Conservation (phyloP, 352 stramenopile genomes). For the Pythium sukuiense region DNA sequence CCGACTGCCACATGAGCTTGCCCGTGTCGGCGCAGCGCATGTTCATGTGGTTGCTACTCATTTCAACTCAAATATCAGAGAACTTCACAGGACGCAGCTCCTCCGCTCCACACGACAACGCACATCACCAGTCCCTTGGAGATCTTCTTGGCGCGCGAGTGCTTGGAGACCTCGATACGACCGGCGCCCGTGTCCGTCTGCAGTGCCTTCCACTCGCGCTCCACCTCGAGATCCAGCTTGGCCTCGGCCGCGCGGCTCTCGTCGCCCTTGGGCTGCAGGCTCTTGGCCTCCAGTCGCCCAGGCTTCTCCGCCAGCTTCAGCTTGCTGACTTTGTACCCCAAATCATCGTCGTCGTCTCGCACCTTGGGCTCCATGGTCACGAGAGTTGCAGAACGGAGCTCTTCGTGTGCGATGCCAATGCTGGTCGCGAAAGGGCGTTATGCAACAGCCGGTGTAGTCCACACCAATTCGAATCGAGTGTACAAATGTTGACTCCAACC, state of each 20-base stretch:
- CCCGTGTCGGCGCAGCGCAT: conserved; percentile 83
- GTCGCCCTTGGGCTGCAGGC: conserved; percentile 43
- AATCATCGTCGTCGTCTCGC: conserved; percentile 52
- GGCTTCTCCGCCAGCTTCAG: conserved; percentile 64
- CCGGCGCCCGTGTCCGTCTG: conserved; percentile 50
- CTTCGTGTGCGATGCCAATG: not conserved
- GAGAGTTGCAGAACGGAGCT: not conserved
- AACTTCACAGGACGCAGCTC: not conserved
- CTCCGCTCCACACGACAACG: not conserved
- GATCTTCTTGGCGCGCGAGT: conserved; percentile 63
- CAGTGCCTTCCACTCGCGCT: conserved; percentile 82
- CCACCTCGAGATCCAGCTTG: conserved; percentile 81
- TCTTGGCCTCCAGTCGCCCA: conserved; percentile 49
- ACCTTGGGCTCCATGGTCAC: conserved; percentile 64
- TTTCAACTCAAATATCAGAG: not conserved
- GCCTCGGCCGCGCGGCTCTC: conserved; percentile 55
- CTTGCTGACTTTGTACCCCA: conserved; percentile 66
- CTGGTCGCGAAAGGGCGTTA: not conserved
- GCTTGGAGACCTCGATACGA: conserved; percentile 74
- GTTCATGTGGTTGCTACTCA: conserved; percentile 84
- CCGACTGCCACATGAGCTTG: conserved; percentile 81
- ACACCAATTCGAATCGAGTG: conserved; percentile 6
- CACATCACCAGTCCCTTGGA: conserved; percentile 78
- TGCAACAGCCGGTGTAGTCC: not conserved
- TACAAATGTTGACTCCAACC: conserved; percentile 14